These are phyloP conservation scores for Pseudocercospora eumusae DNA, from an alignment of 2,329 filamentous ascomycete genomes.

Conservation along the genomic window DNA sequence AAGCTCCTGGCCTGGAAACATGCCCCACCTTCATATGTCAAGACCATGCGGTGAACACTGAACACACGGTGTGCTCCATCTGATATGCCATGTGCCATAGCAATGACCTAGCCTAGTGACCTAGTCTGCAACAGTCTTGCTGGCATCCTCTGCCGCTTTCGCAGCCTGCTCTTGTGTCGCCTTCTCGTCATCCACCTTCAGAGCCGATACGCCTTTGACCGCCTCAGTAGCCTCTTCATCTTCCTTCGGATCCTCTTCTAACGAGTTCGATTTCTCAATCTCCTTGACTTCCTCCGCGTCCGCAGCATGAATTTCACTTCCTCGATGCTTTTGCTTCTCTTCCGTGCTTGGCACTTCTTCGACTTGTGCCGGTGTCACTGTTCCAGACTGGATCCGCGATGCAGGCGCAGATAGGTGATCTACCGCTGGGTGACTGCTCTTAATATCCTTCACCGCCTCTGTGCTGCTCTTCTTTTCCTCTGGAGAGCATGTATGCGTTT, in stretches of 20 bases:
- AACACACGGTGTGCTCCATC: not conserved
- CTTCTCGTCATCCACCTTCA: slow-evolving; percentile 23
- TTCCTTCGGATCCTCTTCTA: slow-evolving; percentile 13
- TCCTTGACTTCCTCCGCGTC: slow-evolving; percentile 26
- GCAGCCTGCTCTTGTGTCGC: slow-evolving; percentile 22
- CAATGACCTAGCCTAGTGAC: too few species aligned
- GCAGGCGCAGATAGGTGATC: slow-evolving; percentile 34
- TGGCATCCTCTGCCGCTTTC: slow-evolving; percentile 11
- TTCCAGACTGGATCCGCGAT: slow-evolving; percentile 35
- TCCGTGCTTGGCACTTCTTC: slow-evolving; percentile 13
- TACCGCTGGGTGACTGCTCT: slow-evolving; percentile 14
- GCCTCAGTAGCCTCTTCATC: slow-evolving; percentile 26
- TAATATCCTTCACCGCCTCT: slow-evolving; percentile 23
- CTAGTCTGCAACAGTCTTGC: slow-evolving; percentile 16
- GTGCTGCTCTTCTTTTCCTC: slow-evolving; percentile 35
- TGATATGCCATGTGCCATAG: not conserved
- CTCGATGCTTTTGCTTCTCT: slow-evolving; percentile 20
- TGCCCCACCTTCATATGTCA: not conserved
- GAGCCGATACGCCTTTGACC: slow-evolving; percentile 32
- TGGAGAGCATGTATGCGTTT: slow-evolving; percentile 34
- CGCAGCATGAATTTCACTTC: slow-evolving; percentile 18
- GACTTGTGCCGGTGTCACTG: slow-evolving; percentile 38
- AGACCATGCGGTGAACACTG: not conserved
- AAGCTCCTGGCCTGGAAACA: not conserved
- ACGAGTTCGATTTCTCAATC: slow-evolving; percentile 17